A percentile compares a stretch with the other conserved stretches of the same genome.
phyloP scores from a whole-genome alignment of 257 asterid genomes.

The Scutellaria galericulata region DNA sequence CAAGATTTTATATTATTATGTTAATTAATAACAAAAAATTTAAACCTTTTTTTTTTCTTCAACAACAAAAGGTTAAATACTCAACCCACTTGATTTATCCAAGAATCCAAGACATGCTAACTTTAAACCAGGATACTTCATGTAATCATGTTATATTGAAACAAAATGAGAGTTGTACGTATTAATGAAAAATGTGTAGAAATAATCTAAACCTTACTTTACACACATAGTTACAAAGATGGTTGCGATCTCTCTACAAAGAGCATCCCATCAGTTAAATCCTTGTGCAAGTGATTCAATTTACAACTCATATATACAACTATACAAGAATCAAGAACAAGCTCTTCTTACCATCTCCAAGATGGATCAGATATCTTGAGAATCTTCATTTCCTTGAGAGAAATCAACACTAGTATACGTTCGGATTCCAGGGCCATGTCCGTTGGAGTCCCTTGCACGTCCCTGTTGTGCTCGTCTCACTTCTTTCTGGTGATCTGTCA shows the following conservation, averaged over 20 bases:
- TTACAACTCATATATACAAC: not conserved
- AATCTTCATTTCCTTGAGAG: slow-evolving; percentile 79
- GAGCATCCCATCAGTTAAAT: not conserved
- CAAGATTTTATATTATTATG: too few relatives aligned
- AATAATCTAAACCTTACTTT: slow-evolving; percentile 18
- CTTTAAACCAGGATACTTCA: too few relatives aligned
- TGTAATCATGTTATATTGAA: too few relatives aligned
- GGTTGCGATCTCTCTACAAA: not conserved
- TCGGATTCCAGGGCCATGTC: slow-evolving; percentile 77
- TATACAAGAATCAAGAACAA: not conserved
- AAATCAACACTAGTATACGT: slow-evolving; percentile 75
- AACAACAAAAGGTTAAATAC: too few relatives aligned
- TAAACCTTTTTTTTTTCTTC: too few relatives aligned
- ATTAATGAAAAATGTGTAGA: too few relatives aligned
- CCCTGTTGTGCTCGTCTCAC: slow-evolving; percentile 87
- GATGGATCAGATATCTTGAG: slow-evolving; percentile 68
- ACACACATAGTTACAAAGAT: slow-evolving; percentile 17
- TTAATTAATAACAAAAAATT: too few relatives aligned
- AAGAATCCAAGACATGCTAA: too few relatives aligned
- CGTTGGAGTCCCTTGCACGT: slow-evolving; percentile 58
- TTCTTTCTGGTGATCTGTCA: slow-evolving; percentile 84
- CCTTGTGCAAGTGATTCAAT: not conserved
- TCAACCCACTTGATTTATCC: too few relatives aligned
- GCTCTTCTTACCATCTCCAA: slow-evolving; percentile 46
- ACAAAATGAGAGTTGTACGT: too few relatives aligned